Evolutionary conservation across 2,329 filamentous ascomycete genomes (phyloP), one percentile per base, ranked within the genome.

Genomic region (Beauveria bassiana): DNA sequence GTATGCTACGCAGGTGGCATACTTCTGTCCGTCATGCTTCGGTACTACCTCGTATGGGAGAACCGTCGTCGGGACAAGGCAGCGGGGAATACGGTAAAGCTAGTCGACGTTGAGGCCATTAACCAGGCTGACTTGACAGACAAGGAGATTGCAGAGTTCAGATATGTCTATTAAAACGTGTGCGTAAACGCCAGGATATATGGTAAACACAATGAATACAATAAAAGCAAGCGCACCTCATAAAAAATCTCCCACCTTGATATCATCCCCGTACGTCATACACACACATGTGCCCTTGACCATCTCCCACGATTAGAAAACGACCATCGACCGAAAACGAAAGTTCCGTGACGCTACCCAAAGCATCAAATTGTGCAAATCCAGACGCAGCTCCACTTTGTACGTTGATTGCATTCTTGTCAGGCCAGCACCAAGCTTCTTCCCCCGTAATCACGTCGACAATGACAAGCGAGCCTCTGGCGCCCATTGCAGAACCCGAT

Each of bases 1-100:
- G 79, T 82, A 3, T 87, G 83, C 70, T 86, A 86, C 67, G 77
- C 76, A 0, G 67, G 80, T 24, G 74, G 83, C 56, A 77, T 84
- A 1, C 47, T 77, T 1, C 71, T 63, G 28, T 66, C 66, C 45
- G 66, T 79, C 12, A 78, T 77, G 47, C 71, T 86, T 62, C 73
- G 83, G 16, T 79, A 77, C 66, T 79, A 83, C 60, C 73, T 86
- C 20, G 74, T 69, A 12, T 69, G 72, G 53, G 75, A 83, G 70
- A 87, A 87, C 65, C 76, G 73, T 65, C 79, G 75, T 65, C 84
- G 84, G 65, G 81, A 84, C 24, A 53, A 54, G 45, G 50, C 49
- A 10, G 57, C 57, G 9, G 47, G 57, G 8, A 16, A 3, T n/a
- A 26, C 12, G 12, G 46, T 52, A 18, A 40, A 64, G 31, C 52